Evolutionary conservation across 2,329 filamentous ascomycete genomes (phyloP).

Genomic region (Neospermospora avenae): DNA sequence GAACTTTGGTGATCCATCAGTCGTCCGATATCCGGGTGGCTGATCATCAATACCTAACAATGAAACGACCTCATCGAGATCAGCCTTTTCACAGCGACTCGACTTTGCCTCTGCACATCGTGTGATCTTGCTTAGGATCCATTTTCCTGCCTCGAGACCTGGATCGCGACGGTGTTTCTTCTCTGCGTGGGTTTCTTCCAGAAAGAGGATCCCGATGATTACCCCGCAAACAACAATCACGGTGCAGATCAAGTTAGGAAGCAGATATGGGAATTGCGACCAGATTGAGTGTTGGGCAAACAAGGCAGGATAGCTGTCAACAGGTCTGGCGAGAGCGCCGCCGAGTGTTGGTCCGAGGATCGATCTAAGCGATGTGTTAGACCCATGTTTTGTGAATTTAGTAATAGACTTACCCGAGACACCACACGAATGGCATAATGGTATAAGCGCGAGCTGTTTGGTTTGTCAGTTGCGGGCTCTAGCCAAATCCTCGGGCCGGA

Average conservation of each 20-base stretch:
- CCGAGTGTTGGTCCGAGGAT: slow-evolving; percentile 91
- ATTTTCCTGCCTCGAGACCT: slow-evolving; percentile 73
- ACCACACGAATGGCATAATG: slow-evolving; percentile 98
- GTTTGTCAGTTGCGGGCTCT: slow-evolving; percentile 35
- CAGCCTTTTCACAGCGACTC: slow-evolving; percentile 38
- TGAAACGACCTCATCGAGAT: slow-evolving; percentile 46
- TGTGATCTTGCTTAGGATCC: slow-evolving; percentile 50
- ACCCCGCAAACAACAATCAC: slow-evolving; percentile 74
- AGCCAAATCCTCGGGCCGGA: slow-evolving; percentile 3
- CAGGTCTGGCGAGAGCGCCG: slow-evolving; percentile 83
- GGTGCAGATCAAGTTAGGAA: slow-evolving; percentile 89
- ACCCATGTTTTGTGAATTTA: not conserved
- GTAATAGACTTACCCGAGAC: slow-evolving; percentile 65
- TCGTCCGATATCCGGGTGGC: slow-evolving; percentile 66
- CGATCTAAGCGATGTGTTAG: slow-evolving; percentile 51
- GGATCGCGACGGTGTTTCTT: slow-evolving; percentile 74
- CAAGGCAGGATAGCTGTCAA: slow-evolving; percentile 71
- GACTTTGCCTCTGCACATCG: slow-evolving; percentile 33
- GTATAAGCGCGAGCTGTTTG: slow-evolving; percentile 79
- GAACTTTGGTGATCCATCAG: slow-evolving; percentile 52
- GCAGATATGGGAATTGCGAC: slow-evolving; percentile 82
- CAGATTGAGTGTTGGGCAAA: slow-evolving; percentile 76
- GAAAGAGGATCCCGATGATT: slow-evolving; percentile 74
- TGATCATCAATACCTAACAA: slow-evolving; percentile 60
- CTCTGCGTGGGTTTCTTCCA: slow-evolving; percentile 90